Evolutionary conservation across 768 basidiomycete species (phyloP), one percentile per base, ranked within the genome.

Genomic region (Hemileccinum impolitum): DNA sequence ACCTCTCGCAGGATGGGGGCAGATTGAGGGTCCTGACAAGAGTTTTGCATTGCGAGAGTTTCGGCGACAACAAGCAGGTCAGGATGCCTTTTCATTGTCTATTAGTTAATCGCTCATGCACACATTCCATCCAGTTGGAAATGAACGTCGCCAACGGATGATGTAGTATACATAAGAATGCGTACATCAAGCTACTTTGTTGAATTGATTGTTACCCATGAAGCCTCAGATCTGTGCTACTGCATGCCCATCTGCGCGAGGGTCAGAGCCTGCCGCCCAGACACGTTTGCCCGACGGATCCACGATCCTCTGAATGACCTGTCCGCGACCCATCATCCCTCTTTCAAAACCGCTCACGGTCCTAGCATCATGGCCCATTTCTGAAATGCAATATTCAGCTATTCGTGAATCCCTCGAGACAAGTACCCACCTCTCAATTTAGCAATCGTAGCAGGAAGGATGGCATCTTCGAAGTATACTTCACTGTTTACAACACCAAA

Each of bases 201-300:
- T 45, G 18, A 34, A 19, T 45, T 4, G 34, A 44, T 35, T 21
- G 35, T 17, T 25, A 25, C 30, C 37, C 10, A 18, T 2, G 36
- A 21, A 23, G 9, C 12, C 47, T 70, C 67, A 94, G 45, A 94
- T 91, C 62, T 96, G 91, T 15, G 85, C 81, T 17, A 79, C 81
- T 31, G 92, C 94, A 61, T 91, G 87, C 13, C 94, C 94, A 66
- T 95, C 94, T 15, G 79, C 88, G 31, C 94, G 80, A 48, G 80
- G 81, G 66, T 99, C 96, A 4, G 88, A 92, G 6, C 94, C 95
- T 19, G 90, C 95, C 1, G 90, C 94, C 96, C 96, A 98, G 5
- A 94, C 87, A n/a, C 77, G 71, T 64, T 70, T 73, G 13, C 90
- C 89, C 25, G 82, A 80, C 40, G 69, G 70, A 62, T 85, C 79